Base-by-base conservation (phyloP, 1,139 yeast species). In the Scheffersomyces segobiensis region DNA sequence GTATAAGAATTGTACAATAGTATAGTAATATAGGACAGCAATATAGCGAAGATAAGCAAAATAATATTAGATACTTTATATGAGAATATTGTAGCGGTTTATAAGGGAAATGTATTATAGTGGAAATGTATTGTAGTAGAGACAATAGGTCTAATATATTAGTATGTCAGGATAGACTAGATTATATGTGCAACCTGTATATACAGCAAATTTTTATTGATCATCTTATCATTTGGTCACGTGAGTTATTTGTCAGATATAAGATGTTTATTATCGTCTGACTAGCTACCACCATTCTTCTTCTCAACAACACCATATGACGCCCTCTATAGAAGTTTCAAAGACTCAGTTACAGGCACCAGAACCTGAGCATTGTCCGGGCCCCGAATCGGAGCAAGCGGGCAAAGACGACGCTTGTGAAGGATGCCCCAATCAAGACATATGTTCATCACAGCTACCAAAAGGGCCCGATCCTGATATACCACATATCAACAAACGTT, bases 331-430 rank as follows among this genome's bases (percentile, higher is more conserved):
- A 51, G 62, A 60, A 42, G 53, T 57, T 46, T 52, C 59, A 3
- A 60, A 66, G 19, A 59, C 74, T 3, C 72, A 75, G 61, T 71
- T 80, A 39, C 67, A 69, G 55, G 84, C 84, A 0, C 88, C 91
- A 1, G 93, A 89, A 67, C 97, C 98, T 1, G 98, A 93, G 68
- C 98, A 95, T 74, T 95, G 99, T 78, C 99, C 99, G 0, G 99
- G 99, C 0, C 97, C 98, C 1, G 97, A 93, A 70, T 90, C 97
- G 1, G 97, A 92, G 64, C 76, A 78, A 57, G 99, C 99, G 1
- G 99, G 99, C 8, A 86, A 88, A 68, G 95, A 92, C 1, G 97
- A 91, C 69, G 97, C 98, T 17, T 96, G 99, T 72, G 82, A 79
- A 18, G 98, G 98, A 18, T 96, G 99, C 77, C 96, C 98, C 19